A percentile compares a stretch with the other conserved stretches of the same genome.
phyloP scores from a whole-genome alignment of 148 eudicot genomes.

The Heliamphora exappendiculata region DNA sequence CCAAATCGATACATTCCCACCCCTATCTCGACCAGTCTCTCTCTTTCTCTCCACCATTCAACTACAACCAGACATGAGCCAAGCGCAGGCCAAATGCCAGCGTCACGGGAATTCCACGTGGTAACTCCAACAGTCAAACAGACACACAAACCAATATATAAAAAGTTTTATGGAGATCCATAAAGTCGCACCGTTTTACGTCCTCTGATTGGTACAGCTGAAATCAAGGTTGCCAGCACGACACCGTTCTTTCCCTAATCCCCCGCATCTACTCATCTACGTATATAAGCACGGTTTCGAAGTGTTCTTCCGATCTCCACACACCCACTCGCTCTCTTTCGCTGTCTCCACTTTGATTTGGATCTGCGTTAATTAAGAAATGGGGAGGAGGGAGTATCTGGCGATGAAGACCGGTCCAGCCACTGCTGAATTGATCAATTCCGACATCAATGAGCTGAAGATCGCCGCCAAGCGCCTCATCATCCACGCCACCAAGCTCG shows the following conservation, averaged over 20 bases:
- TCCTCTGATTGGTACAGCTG: neutral
- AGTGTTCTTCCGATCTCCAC: neutral
- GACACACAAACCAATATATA: neutral
- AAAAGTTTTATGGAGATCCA: neutral
- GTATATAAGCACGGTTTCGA: neutral
- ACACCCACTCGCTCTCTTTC: neutral
- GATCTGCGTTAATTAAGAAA: slow-evolving; percentile 12
- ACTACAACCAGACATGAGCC: neutral
- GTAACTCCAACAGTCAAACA: neutral
- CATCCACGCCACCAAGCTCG: slow-evolving; percentile 39
- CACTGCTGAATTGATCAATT: slow-evolving; percentile 26
- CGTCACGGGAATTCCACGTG: neutral
- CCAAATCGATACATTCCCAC: too few species aligned
- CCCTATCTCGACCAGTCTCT: neutral
- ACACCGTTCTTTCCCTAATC: neutral
- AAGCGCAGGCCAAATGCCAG: neutral
- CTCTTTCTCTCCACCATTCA: neutral
- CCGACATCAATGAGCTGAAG: slow-evolving; percentile 55
- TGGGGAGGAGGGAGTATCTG: slow-evolving; percentile 51
- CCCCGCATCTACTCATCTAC: neutral
- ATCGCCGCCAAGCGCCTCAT: slow-evolving; percentile 37
- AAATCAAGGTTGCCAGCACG: neutral
- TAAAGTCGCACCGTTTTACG: neutral
- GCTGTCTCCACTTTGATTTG: neutral
- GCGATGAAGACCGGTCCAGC: slow-evolving; percentile 38